Evolutionary conservation across 805 yeast species (phyloP), one percentile per base, ranked within the genome.

Genomic region (Ogataea naganishii): DNA sequence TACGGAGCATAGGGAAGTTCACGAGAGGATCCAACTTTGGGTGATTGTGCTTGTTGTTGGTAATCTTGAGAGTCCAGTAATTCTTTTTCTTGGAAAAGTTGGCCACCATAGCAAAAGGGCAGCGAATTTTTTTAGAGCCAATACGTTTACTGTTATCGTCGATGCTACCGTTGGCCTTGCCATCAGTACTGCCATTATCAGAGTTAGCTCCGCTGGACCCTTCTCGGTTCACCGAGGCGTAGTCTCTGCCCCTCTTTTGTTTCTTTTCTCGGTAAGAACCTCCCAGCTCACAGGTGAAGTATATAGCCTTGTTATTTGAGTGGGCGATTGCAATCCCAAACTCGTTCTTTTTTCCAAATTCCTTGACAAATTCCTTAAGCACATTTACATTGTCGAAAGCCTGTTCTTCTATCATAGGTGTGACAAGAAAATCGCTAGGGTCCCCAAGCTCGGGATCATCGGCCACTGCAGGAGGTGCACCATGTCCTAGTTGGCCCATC

Each of bases 71-170:
- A 14, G 69, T 64, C 77, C 77, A 71, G 23, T 56, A 60, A 31
- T 62, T 61, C 31, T 60, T 64, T 27, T 62, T 58, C 41, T 70
- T 71, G 18, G 70, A 66, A 43, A 49, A 69, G 41, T 62, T 60
- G 18, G 78, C 76, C 24, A 73, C 69, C 72, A 71, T 69, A n/a
- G 73, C 58, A 47, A 69, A 71, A 15, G 75, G 76, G 48, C 78
- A 71, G 40, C 62, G 63, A 35, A 69, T 62, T 43, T 70, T 70
- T 43, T 70, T 70, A 9, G 75, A 64, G 3, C 56, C 57, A 26
- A 48, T 41, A 25, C 44, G 47, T 36, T 53, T 53, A 6, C 48
- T 13, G 16, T 42, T 36, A n/a, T 39, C 41, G 20, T 31, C 46
- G 26, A n/a, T n/a, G n/a, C n/a, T n/a, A n/a, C n/a, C n/a, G n/a